Conservation (phyloP, 768 basidiomycete species). For the Pleurotus eryngii region DNA sequence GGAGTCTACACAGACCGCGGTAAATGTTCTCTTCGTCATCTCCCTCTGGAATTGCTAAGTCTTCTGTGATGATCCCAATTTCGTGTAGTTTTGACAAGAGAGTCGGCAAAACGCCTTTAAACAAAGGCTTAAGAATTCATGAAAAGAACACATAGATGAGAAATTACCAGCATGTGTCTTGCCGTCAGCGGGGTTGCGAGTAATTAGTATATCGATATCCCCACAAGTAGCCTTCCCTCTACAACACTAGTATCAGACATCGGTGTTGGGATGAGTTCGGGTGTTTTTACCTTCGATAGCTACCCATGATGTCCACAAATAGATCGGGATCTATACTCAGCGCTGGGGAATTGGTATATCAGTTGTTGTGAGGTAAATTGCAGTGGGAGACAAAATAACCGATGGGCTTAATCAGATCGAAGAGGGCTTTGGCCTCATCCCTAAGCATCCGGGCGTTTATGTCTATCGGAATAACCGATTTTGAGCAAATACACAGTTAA, state of each 20-base stretch:
- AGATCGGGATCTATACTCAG: constrained; percentile 66
- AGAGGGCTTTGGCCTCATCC: constrained; percentile 72
- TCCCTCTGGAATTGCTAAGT: constrained; percentile 68
- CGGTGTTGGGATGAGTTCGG: constrained; percentile 1
- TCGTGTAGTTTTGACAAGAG: constrained; percentile 57
- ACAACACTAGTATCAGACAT: neutral
- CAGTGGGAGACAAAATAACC: constrained; percentile 39
- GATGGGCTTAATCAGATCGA: constrained; percentile 64
- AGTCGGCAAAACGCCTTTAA: constrained; percentile 54
- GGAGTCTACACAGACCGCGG: constrained; percentile 73
- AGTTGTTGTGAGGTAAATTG: neutral
- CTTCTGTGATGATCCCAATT: constrained; percentile 70
- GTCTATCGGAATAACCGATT: constrained; percentile 38
- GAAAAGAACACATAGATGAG: neutral
- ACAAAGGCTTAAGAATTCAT: neutral
- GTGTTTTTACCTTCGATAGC: constrained; percentile 64
- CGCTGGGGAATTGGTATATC: constrained; percentile 37
- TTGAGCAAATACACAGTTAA: neutral
- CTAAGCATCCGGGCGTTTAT: constrained; percentile 86
- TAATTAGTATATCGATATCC: constrained; percentile 89
- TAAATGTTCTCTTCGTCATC: constrained; percentile 73
- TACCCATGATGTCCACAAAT: constrained; percentile 87
- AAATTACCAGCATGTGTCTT: constrained; percentile 65
- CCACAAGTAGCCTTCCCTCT: constrained; percentile 84
- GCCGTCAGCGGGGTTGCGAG: constrained; percentile 69